Percentiles rank a stretch among this genome's conserved stretches.
These are phyloP conservation scores for Boletellus sp. DNA, from an alignment of 768 basidiomycete species.

Conservation along the genomic window DNA sequence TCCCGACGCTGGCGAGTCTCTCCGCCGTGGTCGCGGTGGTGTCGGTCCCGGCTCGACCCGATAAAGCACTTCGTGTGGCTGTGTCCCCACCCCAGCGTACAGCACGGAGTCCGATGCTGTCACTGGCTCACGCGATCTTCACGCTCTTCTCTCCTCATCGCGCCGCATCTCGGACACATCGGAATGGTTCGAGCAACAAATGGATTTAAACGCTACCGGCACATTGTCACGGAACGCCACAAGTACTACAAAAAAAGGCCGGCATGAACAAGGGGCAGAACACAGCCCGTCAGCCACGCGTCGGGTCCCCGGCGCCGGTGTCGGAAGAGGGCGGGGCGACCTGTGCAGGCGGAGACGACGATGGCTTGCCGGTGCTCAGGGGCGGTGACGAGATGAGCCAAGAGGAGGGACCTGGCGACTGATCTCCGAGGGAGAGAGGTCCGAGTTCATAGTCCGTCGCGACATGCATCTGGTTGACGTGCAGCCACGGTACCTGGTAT, in stretches of 20 bases:
- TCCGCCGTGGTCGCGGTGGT: slow-evolving; percentile 4
- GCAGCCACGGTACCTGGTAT: slow-evolving; percentile 64
- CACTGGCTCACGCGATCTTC: too few relatives aligned
- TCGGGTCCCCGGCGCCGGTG: slow-evolving; percentile 6
- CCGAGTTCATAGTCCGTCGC: slow-evolving; percentile 44
- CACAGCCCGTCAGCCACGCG: neutral
- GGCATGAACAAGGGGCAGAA: neutral
- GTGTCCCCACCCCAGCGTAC: too few relatives aligned
- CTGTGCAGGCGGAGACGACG: neutral
- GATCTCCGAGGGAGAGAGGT: slow-evolving; percentile 15
- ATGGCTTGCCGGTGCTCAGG: neutral
- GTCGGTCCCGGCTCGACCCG: too few relatives aligned
- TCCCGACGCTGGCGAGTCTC: slow-evolving; percentile 24
- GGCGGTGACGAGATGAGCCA: neutral
- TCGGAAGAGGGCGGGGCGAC: neutral
- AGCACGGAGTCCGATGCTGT: too few relatives aligned
- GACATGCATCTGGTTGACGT: slow-evolving; percentile 51
- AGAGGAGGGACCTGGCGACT: slow-evolving; percentile 16
- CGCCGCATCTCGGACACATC: neutral
- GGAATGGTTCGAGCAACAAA: too few relatives aligned
- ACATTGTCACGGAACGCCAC: too few relatives aligned
- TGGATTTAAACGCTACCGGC: too few relatives aligned
- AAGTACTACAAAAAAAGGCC: neutral
- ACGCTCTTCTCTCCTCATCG: neutral
- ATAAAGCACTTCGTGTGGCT: too few relatives aligned